Conservation (phyloP, 768 basidiomycete species). For the Xerocomus potaroensis region DNA sequence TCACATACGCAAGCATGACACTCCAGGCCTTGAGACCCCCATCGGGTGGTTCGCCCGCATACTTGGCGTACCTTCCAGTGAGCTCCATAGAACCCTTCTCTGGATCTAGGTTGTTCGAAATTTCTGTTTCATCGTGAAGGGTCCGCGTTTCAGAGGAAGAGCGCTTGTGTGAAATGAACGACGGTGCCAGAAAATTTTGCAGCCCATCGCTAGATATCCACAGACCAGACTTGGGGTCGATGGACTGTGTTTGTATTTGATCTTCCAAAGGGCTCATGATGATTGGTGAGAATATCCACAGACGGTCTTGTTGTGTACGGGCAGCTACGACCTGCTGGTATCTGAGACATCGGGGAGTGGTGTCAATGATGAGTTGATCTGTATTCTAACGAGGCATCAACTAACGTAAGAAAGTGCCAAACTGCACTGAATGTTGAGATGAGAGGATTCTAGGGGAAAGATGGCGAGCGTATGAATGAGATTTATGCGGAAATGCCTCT, state of each 20-base stretch:
- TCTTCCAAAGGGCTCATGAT: conserved; percentile 2
- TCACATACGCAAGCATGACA: conserved; percentile 26
- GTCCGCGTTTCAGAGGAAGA: conserved; percentile 9
- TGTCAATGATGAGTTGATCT: no score
- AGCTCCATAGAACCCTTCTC: conserved; percentile 5
- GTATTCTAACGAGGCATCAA: no score
- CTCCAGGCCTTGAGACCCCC: conserved; percentile 31
- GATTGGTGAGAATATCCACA: neutral
- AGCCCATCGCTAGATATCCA: neutral
- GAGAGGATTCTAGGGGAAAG: neutral
- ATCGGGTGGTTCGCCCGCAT: conserved; percentile 24
- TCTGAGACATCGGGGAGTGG: no score
- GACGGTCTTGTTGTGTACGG: neutral
- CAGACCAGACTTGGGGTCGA: neutral
- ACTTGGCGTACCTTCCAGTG: conserved; percentile 14
- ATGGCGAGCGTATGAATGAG: neutral
- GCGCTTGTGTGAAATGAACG: neutral
- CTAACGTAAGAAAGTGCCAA: neutral
- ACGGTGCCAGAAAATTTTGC: no score
- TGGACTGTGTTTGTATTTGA: neutral
- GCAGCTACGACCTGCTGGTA: no score
- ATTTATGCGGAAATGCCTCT: neutral
- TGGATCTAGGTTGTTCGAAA: neutral
- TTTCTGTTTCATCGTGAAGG: conserved; percentile 5
- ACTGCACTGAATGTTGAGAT: neutral